These are phyloP conservation scores for Collariella sp. DNA, from an alignment of 495 filamentous ascomycete genomes.

Conservation along the genomic window DNA sequence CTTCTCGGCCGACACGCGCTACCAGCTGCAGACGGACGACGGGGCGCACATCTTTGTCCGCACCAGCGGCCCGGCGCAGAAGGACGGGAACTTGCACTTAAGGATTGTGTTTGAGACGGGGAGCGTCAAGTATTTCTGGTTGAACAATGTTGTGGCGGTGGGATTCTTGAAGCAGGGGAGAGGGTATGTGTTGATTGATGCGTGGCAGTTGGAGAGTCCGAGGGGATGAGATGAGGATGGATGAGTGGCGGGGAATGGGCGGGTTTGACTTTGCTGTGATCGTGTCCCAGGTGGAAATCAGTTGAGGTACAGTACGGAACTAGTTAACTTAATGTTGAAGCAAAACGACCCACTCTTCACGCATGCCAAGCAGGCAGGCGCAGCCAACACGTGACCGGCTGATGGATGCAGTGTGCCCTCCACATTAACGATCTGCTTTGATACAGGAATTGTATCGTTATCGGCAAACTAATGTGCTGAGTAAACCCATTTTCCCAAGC, in stretches of 20 bases:
- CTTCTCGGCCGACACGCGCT: slow-evolving; percentile 25
- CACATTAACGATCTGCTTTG: too few species aligned
- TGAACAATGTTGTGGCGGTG: slow-evolving; percentile 23
- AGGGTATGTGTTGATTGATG: slow-evolving; percentile 17
- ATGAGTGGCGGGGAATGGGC: background rate
- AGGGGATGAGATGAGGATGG: background rate
- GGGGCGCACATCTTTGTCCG: slow-evolving; percentile 26
- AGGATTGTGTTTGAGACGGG: slow-evolving; percentile 23
- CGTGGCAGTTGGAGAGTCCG: slow-evolving; percentile 21
- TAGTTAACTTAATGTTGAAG: too few species aligned
- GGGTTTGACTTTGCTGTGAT: background rate
- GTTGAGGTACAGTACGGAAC: too few species aligned
- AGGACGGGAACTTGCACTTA: slow-evolving; percentile 21
- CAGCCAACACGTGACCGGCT: too few species aligned
- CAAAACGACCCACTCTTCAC: too few species aligned
- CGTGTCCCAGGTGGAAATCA: too few species aligned
- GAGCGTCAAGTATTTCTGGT: slow-evolving; percentile 21
- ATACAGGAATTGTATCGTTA: too few species aligned
- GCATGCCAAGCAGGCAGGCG: too few species aligned
- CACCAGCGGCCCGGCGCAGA: slow-evolving; percentile 21
- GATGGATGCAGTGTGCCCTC: too few species aligned
- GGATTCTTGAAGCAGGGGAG: slow-evolving; percentile 12
- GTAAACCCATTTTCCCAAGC: background rate
- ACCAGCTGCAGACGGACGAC: slow-evolving; percentile 25
- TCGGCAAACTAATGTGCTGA: too few species aligned